Conservation (phyloP, 352 stramenopile genomes). For the Phytophthora podocarpi region DNA sequence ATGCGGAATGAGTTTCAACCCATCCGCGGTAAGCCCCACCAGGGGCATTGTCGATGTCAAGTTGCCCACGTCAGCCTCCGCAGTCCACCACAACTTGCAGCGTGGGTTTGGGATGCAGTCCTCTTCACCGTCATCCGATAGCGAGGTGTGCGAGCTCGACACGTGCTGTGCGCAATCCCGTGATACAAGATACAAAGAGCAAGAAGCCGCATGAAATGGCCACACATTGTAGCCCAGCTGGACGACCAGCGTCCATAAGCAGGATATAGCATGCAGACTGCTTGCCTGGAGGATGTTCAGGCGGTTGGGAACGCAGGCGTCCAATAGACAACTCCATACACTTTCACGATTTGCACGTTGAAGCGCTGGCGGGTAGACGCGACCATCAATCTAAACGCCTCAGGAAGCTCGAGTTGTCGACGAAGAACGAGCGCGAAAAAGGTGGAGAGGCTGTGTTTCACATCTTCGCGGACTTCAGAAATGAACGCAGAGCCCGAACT, state of each 20-base stretch:
- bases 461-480: constrained; percentile 8
- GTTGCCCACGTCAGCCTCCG: background rate
- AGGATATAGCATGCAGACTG: too few species aligned
- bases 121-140: constrained; percentile 16
- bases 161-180: constrained; percentile 13
- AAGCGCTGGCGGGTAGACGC: constrained; percentile 1
- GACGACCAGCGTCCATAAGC: too few species aligned
- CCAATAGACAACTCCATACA: too few species aligned
- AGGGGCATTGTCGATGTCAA: background rate
- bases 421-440: constrained; percentile 4
- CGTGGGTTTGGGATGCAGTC: constrained; percentile 15
- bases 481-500: background rate
- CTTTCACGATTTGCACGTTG: constrained; percentile 27
- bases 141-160: constrained; percentile 1
- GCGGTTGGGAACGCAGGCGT: too few species aligned
- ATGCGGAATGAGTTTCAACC: constrained; percentile 74
- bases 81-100: constrained; percentile 1
- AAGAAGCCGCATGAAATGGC: constrained; percentile 8
- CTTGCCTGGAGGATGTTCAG: background rate
- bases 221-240: too few species aligned
- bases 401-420: too few species aligned
- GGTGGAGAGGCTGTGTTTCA: too few species aligned
- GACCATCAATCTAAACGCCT: constrained; percentile 16
- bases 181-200: constrained; percentile 12
- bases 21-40: too few species aligned